Base-by-base conservation (phyloP, 2,329 filamentous ascomycete species). In the Penicillium rolfsii region DNA sequence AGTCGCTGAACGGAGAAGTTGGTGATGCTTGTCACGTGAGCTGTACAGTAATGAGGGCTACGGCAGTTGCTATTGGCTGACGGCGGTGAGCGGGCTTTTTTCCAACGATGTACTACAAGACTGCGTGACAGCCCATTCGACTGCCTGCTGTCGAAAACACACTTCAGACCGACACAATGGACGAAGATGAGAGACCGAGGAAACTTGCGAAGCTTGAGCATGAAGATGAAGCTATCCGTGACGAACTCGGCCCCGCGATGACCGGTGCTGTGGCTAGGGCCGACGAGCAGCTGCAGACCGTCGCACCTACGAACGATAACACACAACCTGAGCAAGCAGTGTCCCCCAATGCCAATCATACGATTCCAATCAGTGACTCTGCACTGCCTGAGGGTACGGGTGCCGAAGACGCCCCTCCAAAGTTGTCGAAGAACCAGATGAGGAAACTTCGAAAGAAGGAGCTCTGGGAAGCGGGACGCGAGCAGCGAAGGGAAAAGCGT, bases 381-480 rank as follows among this genome's bases (percentile, higher is more conserved):
- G 49, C 49, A 16, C 49, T 22, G 16, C 24, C 24, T 16, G 35
- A 53, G 22, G 36, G 19, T 2, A 9, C 22, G 1, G 30, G 12
- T 9, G 30, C 56, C 9, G 62, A 67, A 2, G 59, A 60, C 4
- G 58, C 55, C 2, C 55, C 64, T 7, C 66, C 69, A 12, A 64
- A 76, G 40, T 67, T 97, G 55, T 97, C 94, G 19, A 98, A 98
- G 72, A 96, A 89, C 71, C 90, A 94, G 68, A 80, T 89, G 62
- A 97, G 96, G 77, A 94, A 92, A 72, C 81, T 92, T 55, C 87
- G 85, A 62, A 88, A 87, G 58, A 83, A 87, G 64, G 83, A 91
- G 72, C 82, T 86, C 73, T 96, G 91, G 90, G 92, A 96, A 69
- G 87, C 88, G 7, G 85, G 84, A 24, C 89, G 87, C 64, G 85